phyloP scores from a whole-genome alignment of 2,329 filamentous ascomycete genomes.

The Nectriaceae sp. region DNA sequence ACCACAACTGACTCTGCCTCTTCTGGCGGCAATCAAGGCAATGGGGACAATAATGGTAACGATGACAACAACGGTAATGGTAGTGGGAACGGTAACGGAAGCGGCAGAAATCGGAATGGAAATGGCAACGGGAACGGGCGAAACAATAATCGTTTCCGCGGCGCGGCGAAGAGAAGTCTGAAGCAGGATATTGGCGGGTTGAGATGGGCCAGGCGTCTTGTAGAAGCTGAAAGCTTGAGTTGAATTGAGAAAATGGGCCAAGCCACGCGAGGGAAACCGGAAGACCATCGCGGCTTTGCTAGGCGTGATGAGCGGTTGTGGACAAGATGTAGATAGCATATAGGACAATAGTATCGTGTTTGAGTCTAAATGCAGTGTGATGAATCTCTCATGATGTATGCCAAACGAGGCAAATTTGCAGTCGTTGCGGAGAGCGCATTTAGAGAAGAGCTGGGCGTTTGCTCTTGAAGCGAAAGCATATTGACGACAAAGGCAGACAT shows the following conservation, averaged over 20 bases:
- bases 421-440: no score
- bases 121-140: slow-evolving; percentile 4
- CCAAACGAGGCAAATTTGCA: no score
- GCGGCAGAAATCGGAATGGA: slow-evolving; percentile 4
- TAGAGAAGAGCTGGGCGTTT: no score
- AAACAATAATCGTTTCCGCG: slow-evolving; percentile 1
- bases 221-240: background rate
- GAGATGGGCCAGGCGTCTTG: slow-evolving; percentile 17
- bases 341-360: no score
- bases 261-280: no score
- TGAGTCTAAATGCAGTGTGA: no score
- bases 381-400: no score
- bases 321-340: no score
- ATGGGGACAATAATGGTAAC: slow-evolving; percentile 3
- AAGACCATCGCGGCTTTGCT: no score
- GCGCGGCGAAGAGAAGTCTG: slow-evolving; percentile 6
- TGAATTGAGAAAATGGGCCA: background rate
- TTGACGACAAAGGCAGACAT: no score
- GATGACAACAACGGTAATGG: slow-evolving; percentile 3
- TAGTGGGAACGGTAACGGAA: slow-evolving; percentile 3
- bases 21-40: slow-evolving; percentile 7
- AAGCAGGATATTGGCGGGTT: slow-evolving; percentile 11
- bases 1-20: slow-evolving; percentile 9
- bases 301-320: no score
- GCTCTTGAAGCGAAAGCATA: no score